A percentile compares a stretch with the other conserved stretches of the same genome.
These are phyloP conservation scores for Tieghemostelium lacteum DNA, from an alignment of 78 protist genomes.

Conservation along the genomic window DNA sequence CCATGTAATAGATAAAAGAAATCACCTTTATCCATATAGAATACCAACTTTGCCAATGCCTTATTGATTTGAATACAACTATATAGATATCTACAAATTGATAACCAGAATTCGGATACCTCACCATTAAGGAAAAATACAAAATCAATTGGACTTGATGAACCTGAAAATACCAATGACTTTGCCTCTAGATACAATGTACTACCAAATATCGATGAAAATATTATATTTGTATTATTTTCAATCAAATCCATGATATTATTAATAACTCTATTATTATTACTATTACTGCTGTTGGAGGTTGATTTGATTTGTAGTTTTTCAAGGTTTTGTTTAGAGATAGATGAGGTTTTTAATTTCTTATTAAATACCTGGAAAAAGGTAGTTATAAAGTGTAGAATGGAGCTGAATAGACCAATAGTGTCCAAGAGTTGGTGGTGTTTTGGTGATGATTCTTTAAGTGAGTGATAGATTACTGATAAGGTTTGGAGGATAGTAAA, in stretches of 20 bases:
- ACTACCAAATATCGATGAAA: slow-evolving; percentile 54
- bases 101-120: slow-evolving; percentile 56
- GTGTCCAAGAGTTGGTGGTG: neutral
- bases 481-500: slow-evolving; percentile 30
- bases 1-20: slow-evolving; percentile 42
- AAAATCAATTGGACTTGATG: neutral
- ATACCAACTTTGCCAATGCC: slow-evolving; percentile 28
- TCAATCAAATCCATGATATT: slow-evolving; percentile 46
- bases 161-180: slow-evolving; percentile 1
- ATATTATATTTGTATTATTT: slow-evolving; percentile 18
- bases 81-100: slow-evolving; percentile 39
- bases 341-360: neutral
- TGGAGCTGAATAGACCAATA: slow-evolving; percentile 34
- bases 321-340: neutral
- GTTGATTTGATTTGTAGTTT: neutral
- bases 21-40: slow-evolving; percentile 60
- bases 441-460: slow-evolving; percentile 18
- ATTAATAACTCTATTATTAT: no score
- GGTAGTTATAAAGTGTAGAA: slow-evolving; percentile 34
- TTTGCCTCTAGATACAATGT: slow-evolving; percentile 51
- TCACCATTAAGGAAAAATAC: slow-evolving; percentile 39
- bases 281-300: neutral
- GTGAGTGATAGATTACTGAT: slow-evolving; percentile 40
- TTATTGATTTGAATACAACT: slow-evolving; percentile 25
- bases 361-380: slow-evolving; percentile 20